Evolutionary conservation across 1,284 basidiomycete species (phyloP).

Genomic region (Porphyrellus sp.): DNA sequence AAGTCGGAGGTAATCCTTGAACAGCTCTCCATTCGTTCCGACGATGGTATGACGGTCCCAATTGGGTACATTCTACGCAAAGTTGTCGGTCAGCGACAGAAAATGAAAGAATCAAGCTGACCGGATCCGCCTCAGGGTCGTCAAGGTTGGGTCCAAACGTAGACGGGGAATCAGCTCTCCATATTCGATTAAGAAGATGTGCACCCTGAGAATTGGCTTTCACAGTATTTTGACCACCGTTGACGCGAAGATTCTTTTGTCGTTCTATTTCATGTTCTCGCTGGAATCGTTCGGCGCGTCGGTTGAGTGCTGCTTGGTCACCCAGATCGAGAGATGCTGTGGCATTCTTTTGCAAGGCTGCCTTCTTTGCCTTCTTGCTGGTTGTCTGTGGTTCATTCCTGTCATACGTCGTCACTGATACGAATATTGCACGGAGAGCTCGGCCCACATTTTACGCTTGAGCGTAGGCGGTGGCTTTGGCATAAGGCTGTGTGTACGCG

Average conservation of each 20-base stretch:
- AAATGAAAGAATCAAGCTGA: constrained; percentile 37
- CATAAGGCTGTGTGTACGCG: constrained; percentile 47
- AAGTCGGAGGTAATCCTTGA: constrained; percentile 94
- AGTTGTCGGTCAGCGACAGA: constrained; percentile 11
- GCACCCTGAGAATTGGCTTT: constrained; percentile 49
- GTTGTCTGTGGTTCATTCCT: constrained; percentile 42
- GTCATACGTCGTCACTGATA: constrained; percentile 14
- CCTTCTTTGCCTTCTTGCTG: constrained; percentile 71
- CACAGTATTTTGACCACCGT: constrained; percentile 37
- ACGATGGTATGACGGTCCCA: constrained; percentile 97
- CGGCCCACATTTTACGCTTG: constrained; percentile 67
- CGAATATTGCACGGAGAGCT: background rate
- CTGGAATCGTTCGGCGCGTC: constrained; percentile 73
- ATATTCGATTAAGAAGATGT: constrained; percentile 50
- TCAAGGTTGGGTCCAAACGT: constrained; percentile 47
- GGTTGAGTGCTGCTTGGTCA: constrained; percentile 64
- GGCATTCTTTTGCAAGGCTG: constrained; percentile 44
- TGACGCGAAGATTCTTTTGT: constrained; percentile 46
- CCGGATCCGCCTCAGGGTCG: constrained; percentile 69
- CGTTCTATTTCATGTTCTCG: constrained; percentile 79
- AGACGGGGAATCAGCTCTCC: constrained; percentile 43
- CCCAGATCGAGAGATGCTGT: constrained; percentile 48
- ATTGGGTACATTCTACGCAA: constrained; percentile 83
- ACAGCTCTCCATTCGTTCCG: constrained; percentile 83
- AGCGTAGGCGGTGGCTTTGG: constrained; percentile 56